Conservation (phyloP, 139 green algal genomes). For the Tetradesmus lagerheimii region DNA sequence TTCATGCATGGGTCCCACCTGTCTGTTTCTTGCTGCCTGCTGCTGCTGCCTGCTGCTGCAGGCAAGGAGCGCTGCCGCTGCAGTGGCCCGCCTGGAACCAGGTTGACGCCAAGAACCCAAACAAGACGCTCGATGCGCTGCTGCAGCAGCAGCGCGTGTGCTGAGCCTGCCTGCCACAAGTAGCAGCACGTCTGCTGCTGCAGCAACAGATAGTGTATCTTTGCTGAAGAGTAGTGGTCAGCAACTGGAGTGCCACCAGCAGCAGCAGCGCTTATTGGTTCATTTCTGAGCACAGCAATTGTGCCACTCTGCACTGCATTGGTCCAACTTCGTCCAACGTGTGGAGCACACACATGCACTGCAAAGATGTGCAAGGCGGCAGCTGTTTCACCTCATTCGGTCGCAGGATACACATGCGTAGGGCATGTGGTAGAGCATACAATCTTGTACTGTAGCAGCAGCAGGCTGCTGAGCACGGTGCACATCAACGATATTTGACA, state of each 20-base stretch:
- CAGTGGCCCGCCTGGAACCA: slow-evolving; percentile 22
- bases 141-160: not conserved
- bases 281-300: not conserved
- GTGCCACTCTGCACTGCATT: not conserved
- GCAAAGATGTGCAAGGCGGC: not conserved
- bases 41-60: slow-evolving; percentile 11
- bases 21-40: not conserved
- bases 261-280: not conserved
- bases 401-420: too few species aligned
- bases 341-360: too few species aligned
- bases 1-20: not conserved
- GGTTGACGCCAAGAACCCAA: not conserved
- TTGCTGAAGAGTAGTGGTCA: not conserved
- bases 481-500: too few species aligned
- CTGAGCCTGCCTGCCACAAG: not conserved
- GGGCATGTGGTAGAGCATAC: too few species aligned
- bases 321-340: not conserved
- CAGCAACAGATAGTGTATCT: not conserved
- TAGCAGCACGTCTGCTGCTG: not conserved
- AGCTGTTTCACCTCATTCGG: too few species aligned
- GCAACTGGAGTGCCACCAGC: not conserved
- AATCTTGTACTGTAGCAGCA: too few species aligned
- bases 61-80: not conserved
- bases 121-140: slow-evolving; percentile 2
- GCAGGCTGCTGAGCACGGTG: too few species aligned